Evolutionary conservation across 257 asterid genomes (phyloP).

Genomic region (Verbena officinalis): DNA sequence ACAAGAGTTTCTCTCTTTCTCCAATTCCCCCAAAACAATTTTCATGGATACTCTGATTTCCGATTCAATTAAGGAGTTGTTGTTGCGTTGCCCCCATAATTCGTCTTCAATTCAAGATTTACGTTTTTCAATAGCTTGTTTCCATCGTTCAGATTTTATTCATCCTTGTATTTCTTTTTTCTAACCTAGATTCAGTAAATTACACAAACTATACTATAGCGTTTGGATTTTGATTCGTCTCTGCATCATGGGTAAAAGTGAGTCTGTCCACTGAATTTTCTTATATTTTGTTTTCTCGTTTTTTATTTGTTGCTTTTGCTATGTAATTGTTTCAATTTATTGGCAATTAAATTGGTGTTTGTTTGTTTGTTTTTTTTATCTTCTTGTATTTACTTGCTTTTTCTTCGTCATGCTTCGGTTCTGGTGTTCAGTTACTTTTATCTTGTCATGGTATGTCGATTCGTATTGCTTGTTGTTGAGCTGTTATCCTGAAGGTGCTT

Average conservation of each 20-base stretch:
- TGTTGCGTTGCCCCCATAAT: conserved; percentile 20
- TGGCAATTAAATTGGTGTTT: background rate
- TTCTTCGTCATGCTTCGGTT: background rate
- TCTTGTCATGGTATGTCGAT: background rate
- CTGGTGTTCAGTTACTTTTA: background rate
- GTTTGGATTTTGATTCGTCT: conserved; percentile 23
- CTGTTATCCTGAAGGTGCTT: background rate
- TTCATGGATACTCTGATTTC: conserved; percentile 44
- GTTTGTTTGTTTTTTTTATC: too few species aligned
- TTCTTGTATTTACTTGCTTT: background rate
- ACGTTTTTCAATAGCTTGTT: conserved; percentile 35
- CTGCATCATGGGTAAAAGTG: conserved; percentile 83
- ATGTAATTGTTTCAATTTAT: conserved; percentile 16
- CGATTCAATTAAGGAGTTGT: conserved; percentile 36
- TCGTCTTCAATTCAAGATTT: conserved; percentile 38
- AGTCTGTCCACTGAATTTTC: conserved; percentile 28
- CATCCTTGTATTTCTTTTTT: conserved; percentile 43
- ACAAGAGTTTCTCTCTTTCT: background rate
- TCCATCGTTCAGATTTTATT: conserved; percentile 47
- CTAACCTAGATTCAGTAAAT: conserved; percentile 33
- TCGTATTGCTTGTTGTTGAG: too few species aligned
- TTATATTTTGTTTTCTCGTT: background rate
- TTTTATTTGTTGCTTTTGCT: background rate
- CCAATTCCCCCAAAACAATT: background rate
- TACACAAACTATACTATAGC: background rate